phyloP scores from a whole-genome alignment of 2,329 filamentous ascomycete genomes.

The Fusarium secorum region DNA sequence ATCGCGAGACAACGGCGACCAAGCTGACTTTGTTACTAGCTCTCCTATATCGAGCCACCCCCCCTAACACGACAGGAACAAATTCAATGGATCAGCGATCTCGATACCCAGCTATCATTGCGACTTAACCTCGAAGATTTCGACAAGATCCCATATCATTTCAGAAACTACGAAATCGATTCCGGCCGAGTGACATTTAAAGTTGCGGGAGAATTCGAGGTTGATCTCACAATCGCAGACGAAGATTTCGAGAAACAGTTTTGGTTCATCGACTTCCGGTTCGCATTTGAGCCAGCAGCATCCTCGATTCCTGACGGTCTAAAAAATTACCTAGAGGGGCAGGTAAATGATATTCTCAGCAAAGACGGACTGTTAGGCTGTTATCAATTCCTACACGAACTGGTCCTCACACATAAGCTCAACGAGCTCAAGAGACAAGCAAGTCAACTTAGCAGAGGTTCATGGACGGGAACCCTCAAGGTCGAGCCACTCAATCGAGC shows the following conservation, averaged over 20 bases:
- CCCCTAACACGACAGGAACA: slow-evolving; percentile 75
- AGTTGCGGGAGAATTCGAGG: slow-evolving; percentile 85
- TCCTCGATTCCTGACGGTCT: slow-evolving; percentile 67
- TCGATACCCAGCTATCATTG: slow-evolving; percentile 84
- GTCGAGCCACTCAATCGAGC: slow-evolving; percentile 83
- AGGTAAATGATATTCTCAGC: slow-evolving; percentile 75
- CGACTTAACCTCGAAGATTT: slow-evolving; percentile 86
- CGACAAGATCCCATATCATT: slow-evolving; percentile 75
- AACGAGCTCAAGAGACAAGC: slow-evolving; percentile 83
- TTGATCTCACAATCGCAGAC: slow-evolving; percentile 89
- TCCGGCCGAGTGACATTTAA: slow-evolving; percentile 91
- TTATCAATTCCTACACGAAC: slow-evolving; percentile 86
- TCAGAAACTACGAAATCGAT: slow-evolving; percentile 78
- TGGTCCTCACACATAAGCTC: slow-evolving; percentile 90
- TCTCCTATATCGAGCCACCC: slow-evolving; percentile 79
- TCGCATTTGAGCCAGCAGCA: slow-evolving; percentile 77
- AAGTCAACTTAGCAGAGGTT: slow-evolving; percentile 68
- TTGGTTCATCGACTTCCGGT: slow-evolving; percentile 92
- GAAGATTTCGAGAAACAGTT: slow-evolving; percentile 86
- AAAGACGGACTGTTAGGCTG: slow-evolving; percentile 78
- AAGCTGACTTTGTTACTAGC: slow-evolving; percentile 56
- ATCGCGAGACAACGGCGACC: background rate
- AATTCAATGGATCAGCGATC: slow-evolving; percentile 76
- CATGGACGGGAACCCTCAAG: slow-evolving; percentile 81
- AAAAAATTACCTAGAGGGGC: slow-evolving; percentile 71